A percentile compares a stretch with the other conserved stretches of the same genome.
These are phyloP conservation scores for Selenicereus undatus DNA, from an alignment of 148 eudicot species.

Conservation along the genomic window DNA sequence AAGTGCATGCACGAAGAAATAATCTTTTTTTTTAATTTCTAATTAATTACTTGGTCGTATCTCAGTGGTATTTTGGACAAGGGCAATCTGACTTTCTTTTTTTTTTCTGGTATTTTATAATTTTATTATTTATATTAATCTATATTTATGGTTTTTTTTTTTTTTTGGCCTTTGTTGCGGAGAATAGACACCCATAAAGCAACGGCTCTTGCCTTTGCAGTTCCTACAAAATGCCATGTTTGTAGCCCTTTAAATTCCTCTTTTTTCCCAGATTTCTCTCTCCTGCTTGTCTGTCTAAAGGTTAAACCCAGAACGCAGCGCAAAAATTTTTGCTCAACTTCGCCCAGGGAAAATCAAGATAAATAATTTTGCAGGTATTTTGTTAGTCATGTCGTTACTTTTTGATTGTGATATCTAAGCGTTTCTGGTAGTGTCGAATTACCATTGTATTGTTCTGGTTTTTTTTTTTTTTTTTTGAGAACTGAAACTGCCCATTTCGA, in stretches of 20 bases:
- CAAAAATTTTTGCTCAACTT: background rate
- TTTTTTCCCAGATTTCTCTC: slow-evolving; percentile 7
- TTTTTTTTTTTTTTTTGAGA: background rate
- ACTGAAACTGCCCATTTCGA: slow-evolving; percentile 8
- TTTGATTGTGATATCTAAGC: background rate
- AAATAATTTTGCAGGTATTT: slow-evolving; percentile 18
- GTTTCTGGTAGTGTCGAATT: background rate
- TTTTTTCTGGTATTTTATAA: background rate
- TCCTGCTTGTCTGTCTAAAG: background rate
- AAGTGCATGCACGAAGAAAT: background rate
- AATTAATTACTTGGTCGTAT: background rate
- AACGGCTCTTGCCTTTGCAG: slow-evolving; percentile 3
- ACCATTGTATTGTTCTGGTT: background rate
- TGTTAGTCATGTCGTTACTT: background rate
- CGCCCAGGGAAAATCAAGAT: background rate
- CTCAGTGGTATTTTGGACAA: background rate
- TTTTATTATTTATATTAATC: background rate
- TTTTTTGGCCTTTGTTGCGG: background rate
- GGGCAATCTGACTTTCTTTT: background rate
- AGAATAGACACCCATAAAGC: background rate
- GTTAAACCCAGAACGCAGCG: slow-evolving; percentile 16
- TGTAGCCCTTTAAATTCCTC: slow-evolving; percentile 24
- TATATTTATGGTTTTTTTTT: background rate
- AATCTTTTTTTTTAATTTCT: background rate
- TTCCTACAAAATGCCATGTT: slow-evolving; percentile 21